Percentiles rank a stretch among this genome's conserved stretches.
phyloP scores from a whole-genome alignment of 345 rosid genomes.

The Melaleuca quinquenervia region DNA sequence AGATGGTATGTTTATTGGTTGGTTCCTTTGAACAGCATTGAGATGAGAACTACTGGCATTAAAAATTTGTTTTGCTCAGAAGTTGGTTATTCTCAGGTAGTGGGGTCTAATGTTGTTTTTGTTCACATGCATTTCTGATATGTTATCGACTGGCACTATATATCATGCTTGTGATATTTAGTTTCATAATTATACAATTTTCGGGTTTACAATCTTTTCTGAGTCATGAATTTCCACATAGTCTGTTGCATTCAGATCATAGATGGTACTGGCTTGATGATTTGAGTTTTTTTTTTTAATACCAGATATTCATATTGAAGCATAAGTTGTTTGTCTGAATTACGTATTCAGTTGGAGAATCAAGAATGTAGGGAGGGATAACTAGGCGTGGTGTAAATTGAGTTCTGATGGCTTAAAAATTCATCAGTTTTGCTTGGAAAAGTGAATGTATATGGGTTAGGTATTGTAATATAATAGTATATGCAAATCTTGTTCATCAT shows the following conservation, averaged over 20 bases:
- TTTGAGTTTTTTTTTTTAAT: background rate
- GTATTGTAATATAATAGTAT: background rate
- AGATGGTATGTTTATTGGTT: background rate
- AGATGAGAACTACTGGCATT: background rate
- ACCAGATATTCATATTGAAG: background rate
- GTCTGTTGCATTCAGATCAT: background rate
- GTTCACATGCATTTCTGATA: background rate
- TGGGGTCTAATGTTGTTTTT: background rate
- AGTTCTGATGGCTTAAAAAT: background rate
- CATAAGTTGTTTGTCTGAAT: background rate
- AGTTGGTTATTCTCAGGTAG: background rate
- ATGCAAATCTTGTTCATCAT: background rate
- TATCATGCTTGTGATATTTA: background rate
- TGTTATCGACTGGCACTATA: background rate
- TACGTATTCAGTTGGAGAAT: background rate
- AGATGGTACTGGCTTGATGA: background rate
- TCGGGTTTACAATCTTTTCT: background rate
- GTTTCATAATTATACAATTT: background rate
- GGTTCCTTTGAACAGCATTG: background rate
- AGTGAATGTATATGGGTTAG: background rate
- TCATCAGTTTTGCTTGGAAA: background rate
- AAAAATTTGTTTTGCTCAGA: background rate
- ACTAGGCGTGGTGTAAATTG: background rate
- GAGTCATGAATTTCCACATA: background rate
- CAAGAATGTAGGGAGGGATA: background rate